Evolutionary conservation across 2,329 filamentous ascomycete species (phyloP).

Genomic region (Arthroderma uncinatum): DNA sequence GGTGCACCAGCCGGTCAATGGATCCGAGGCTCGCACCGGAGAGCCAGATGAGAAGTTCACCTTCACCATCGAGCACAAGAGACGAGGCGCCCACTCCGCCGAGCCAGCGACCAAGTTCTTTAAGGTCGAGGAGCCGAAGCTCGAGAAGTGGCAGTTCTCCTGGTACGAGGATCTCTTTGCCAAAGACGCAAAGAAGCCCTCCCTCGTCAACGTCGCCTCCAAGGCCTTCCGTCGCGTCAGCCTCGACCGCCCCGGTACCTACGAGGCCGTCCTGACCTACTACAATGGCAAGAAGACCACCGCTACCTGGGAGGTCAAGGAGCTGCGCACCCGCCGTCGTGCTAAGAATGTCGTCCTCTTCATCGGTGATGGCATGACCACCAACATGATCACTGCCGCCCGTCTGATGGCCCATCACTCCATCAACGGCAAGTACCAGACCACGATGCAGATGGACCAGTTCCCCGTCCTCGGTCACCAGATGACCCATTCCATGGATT

Average conservation of each 20-base stretch:
- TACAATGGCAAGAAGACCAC: slow-evolving; percentile 60
- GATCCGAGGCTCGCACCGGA: slow-evolving; percentile 65
- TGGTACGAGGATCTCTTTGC: slow-evolving; percentile 81
- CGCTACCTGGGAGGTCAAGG: slow-evolving; percentile 66
- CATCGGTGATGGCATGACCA: slow-evolving; percentile 58
- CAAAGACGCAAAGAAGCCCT: slow-evolving; percentile 55
- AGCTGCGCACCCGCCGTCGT: slow-evolving; percentile 56
- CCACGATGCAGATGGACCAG: slow-evolving; percentile 63
- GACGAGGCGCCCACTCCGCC: slow-evolving; percentile 30
- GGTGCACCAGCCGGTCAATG: slow-evolving; percentile 70
- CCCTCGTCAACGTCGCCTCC: slow-evolving; percentile 66
- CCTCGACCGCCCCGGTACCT: slow-evolving; percentile 67
- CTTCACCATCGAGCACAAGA: slow-evolving; percentile 62
- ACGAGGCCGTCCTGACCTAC: slow-evolving; percentile 64
- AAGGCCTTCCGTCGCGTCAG: slow-evolving; percentile 68
- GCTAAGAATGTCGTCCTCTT: slow-evolving; percentile 81
- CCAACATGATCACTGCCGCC: slow-evolving; percentile 48
- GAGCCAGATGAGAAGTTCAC: slow-evolving; percentile 57
- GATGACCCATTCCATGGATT: slow-evolving; percentile 79
- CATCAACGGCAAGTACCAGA: slow-evolving; percentile 75
- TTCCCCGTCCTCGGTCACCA: slow-evolving; percentile 80
- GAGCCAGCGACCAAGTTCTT: slow-evolving; percentile 56
- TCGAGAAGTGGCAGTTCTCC: slow-evolving; percentile 74
- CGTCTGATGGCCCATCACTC: slow-evolving; percentile 70
- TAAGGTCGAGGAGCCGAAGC: slow-evolving; percentile 53